Conservation (phyloP, 192 early-diverging fungal species). For the Backusella psychrophila region DNA sequence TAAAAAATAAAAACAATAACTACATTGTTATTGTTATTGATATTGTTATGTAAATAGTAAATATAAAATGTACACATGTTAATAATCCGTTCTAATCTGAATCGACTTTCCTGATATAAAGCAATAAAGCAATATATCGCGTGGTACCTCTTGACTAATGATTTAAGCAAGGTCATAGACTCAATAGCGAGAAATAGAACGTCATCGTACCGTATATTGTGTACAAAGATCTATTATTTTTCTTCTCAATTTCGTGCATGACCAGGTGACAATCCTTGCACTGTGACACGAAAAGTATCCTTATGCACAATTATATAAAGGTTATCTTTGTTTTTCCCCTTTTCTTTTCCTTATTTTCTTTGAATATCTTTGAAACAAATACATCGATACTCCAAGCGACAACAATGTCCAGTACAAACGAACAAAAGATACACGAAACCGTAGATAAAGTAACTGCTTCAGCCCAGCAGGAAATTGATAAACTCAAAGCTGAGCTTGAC, state of each 20-base stretch:
- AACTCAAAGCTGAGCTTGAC: conserved; percentile 17
- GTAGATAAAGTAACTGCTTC: conserved; percentile 15
- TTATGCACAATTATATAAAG: not conserved
- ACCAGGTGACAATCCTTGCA: not conserved
- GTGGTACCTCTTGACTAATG: not conserved
- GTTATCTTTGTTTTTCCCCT: not conserved
- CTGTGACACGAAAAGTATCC: not conserved
- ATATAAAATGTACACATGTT: too few species aligned
- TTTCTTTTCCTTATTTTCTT: not conserved
- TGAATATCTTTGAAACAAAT: not conserved
- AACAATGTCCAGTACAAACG: conserved; percentile 4
- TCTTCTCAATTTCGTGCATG: not conserved
- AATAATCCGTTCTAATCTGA: too few species aligned
- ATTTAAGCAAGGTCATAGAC: too few species aligned
- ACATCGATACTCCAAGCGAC: not conserved
- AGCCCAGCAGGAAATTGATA: conserved; percentile 26
- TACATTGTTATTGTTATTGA: too few species aligned
- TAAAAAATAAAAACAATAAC: too few species aligned
- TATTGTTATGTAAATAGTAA: too few species aligned
- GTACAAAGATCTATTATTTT: too few species aligned
- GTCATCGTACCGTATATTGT: not conserved
- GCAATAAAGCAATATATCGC: not conserved
- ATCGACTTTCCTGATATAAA: too few species aligned
- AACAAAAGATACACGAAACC: conserved; percentile 26
- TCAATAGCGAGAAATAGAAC: not conserved